phyloP scores from a whole-genome alignment of 306 rosid genomes.

The Cicer cuneatum region DNA sequence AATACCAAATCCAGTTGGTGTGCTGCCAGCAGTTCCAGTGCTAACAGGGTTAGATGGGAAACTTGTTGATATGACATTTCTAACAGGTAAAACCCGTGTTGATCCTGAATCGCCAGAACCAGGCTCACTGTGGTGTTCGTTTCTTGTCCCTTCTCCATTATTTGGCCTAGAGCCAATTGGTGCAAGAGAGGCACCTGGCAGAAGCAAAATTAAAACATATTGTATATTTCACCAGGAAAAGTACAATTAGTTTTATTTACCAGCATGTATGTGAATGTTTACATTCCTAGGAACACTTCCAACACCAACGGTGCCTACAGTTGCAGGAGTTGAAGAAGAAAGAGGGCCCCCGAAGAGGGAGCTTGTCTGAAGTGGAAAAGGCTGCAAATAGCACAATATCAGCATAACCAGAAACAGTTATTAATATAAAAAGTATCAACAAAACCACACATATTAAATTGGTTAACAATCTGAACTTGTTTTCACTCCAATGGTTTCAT shows the following conservation, averaged over 20 bases:
- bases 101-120: conserved; percentile 70
- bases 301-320: conserved; percentile 76
- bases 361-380: conserved; percentile 85
- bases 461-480: conserved; percentile 19
- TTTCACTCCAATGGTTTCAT: background rate
- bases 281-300: conserved; percentile 90
- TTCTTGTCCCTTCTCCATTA: conserved; percentile 71
- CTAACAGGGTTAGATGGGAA: conserved; percentile 61
- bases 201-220: conserved; percentile 41
- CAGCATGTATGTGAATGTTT: conserved; percentile 97
- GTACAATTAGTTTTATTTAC: conserved; percentile 52
- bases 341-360: conserved; percentile 73
- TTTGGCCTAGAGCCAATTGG: conserved; percentile 80
- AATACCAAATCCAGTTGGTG: conserved; percentile 60
- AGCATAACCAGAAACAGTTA: conserved; percentile 30
- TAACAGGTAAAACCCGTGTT: conserved; percentile 56
- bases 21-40: conserved; percentile 46
- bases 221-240: background rate
- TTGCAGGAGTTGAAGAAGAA: conserved; percentile 67
- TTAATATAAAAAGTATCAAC: conserved; percentile 28
- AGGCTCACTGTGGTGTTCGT: conserved; percentile 58
- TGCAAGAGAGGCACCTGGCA: conserved; percentile 58
- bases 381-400: conserved; percentile 65
- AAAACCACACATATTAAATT: background rate
- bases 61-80: conserved; percentile 62